Evolutionary conservation across 2,329 filamentous ascomycete genomes (phyloP).

Genomic region (Phyllosticta citriasiana): DNA sequence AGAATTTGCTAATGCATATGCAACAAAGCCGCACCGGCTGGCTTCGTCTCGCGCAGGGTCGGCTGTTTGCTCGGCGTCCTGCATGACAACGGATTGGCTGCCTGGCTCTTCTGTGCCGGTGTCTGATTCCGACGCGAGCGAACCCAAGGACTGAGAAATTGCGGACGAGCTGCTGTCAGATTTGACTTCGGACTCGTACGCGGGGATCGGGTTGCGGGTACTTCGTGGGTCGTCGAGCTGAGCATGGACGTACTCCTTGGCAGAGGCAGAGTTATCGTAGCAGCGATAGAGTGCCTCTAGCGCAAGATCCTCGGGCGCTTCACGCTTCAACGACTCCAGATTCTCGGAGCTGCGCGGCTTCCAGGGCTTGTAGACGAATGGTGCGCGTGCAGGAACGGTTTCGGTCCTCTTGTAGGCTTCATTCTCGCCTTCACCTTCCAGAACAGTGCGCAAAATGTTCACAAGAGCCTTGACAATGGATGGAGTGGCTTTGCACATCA

Average conservation of each 20-base stretch:
- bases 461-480: slow-evolving; percentile 70
- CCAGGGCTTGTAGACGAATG: slow-evolving; percentile 42
- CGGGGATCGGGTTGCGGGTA: slow-evolving; percentile 56
- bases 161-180: slow-evolving; percentile 9
- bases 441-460: slow-evolving; percentile 70
- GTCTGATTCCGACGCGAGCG: neutral
- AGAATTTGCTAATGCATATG: neutral
- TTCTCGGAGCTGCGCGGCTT: slow-evolving; percentile 38
- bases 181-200: slow-evolving; percentile 27
- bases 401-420: slow-evolving; percentile 54
- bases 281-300: slow-evolving; percentile 76
- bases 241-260: slow-evolving; percentile 66
- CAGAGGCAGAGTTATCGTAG: slow-evolving; percentile 51
- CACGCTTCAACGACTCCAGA: slow-evolving; percentile 35
- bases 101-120: slow-evolving; percentile 19
- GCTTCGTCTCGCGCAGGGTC: neutral
- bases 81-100: slow-evolving; percentile 31
- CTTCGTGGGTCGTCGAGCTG: slow-evolving; percentile 49
- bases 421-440: slow-evolving; percentile 66
- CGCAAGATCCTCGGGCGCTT: slow-evolving; percentile 48
- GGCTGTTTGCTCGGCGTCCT: slow-evolving; percentile 17
- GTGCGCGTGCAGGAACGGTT: slow-evolving; percentile 40
- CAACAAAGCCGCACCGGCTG: neutral
- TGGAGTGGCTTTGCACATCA: slow-evolving; percentile 71
- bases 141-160: neutral